Conservation (phyloP, 2,329 filamentous ascomycete species). For the Zymoseptoria crescenta region DNA sequence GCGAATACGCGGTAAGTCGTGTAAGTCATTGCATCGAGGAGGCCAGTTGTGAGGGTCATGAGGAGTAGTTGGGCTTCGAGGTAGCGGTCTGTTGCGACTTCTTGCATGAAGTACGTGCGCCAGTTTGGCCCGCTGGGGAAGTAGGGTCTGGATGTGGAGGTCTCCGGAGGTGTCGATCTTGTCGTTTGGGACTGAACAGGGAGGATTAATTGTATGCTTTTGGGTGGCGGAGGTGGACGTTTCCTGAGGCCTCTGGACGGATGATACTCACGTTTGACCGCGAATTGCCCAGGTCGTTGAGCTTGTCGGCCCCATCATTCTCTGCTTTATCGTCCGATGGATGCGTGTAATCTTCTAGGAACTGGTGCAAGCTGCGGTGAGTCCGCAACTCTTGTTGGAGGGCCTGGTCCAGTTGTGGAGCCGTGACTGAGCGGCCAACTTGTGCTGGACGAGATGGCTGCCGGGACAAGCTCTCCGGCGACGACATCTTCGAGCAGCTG, state of each 20-base stretch:
- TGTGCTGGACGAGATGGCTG: neutral
- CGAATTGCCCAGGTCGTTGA: neutral
- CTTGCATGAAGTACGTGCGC: constrained; percentile 21
- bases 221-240: neutral
- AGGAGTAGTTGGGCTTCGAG: constrained; percentile 22
- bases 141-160: neutral
- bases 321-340: neutral
- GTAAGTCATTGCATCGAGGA: constrained; percentile 25
- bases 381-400: neutral
- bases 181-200: neutral
- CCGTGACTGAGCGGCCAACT: neutral
- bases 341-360: neutral
- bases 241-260: neutral
- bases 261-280: neutral
- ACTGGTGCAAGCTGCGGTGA: neutral
- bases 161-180: neutral
- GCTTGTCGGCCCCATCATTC: neutral
- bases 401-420: neutral
- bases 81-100: constrained; percentile 19
- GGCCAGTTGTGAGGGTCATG: constrained; percentile 23
- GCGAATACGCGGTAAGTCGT: constrained; percentile 23
- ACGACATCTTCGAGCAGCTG: neutral
- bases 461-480: neutral
- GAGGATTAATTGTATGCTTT: neutral
- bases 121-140: constrained; percentile 6